Evolutionary conservation across 1,139 yeast species (phyloP), one percentile per base, ranked within the genome.

Genomic region (Taphrina populina): DNA sequence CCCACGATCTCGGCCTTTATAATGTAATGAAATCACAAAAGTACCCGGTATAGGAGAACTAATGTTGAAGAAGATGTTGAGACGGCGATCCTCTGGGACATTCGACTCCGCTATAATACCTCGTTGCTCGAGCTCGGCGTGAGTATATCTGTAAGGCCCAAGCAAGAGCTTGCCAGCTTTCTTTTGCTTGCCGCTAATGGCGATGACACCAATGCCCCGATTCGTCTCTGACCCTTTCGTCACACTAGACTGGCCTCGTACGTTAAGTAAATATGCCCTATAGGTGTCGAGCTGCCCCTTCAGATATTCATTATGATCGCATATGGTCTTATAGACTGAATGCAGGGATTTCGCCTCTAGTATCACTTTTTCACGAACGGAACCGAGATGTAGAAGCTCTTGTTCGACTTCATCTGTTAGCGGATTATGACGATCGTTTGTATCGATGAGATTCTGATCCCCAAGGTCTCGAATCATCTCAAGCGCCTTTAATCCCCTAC

Each of bases 301-400:
- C 29, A 71, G 64, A 56, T 71, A 71, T 40, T 69, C 71, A 45
- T 71, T 71, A 58, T 70, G 74, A 49, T 71, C 74, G 8, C 66
- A 59, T 34, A 71, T 70, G 33, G 69, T 65, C 10, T 65, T 58
- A 60, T 64, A 67, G 10, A 71, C 74, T 15, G 66, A 68, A 37
- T 69, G 69, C 19, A 71, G 62, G 7, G 72, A 69, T 20, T 52
- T 55, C 4, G 70, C 66, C 62, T 71, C 74, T 34, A 61, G 63
- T 27, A 66, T 66, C 8, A 70, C 71, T 6, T 71, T 66, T 23
- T 68, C 70, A 36, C 64, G 66, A 30, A 69, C 58, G n/a, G 72
- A 69, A 4, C 73, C 73, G 30, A 71, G 62, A 49, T 69, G 73
- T 41, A 66, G 64, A n/a, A 70, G 63, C 57, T 71, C 74, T 39